Conservation (phyloP, 352 stramenopile species). For the Phytophthora boehmeriae region DNA sequence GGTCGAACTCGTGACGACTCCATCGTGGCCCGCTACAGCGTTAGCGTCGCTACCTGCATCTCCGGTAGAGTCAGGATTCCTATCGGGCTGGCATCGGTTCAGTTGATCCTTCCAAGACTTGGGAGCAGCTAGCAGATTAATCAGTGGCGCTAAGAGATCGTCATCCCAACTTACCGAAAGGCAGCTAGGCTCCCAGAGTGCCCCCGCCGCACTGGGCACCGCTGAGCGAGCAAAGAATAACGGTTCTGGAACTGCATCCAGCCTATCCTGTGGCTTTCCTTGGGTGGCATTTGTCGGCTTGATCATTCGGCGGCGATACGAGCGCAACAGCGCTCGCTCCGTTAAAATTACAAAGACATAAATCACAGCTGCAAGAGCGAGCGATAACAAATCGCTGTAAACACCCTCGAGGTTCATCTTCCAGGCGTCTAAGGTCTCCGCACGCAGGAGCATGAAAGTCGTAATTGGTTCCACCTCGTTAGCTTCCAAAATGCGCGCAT, state of each 20-base stretch:
- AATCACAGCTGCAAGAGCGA: constrained; percentile 43
- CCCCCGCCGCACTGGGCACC: constrained; percentile 50
- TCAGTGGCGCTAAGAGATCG: constrained; percentile 45
- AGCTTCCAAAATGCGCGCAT: constrained; percentile 55
- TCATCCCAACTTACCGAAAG: constrained; percentile 62
- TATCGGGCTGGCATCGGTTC: constrained; percentile 14
- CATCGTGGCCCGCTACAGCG: constrained; percentile 4
- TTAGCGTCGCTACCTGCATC: not conserved
- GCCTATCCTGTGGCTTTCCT: constrained; percentile 21
- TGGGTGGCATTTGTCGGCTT: constrained; percentile 21
- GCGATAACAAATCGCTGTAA: constrained; percentile 55
- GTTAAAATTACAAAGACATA: constrained; percentile 40
- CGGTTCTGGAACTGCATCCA: constrained; percentile 31
- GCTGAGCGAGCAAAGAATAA: constrained; percentile 52
- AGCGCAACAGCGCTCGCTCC: constrained; percentile 26
- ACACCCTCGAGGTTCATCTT: constrained; percentile 64
- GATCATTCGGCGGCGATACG: constrained; percentile 24
- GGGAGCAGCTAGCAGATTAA: constrained; percentile 24
- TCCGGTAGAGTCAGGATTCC: constrained; percentile 13
- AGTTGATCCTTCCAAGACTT: constrained; percentile 18
- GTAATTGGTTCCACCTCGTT: constrained; percentile 55
- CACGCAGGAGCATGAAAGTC: constrained; percentile 64
- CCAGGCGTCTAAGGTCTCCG: constrained; percentile 58
- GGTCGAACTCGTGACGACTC: constrained; percentile 15
- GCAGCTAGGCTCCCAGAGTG: constrained; percentile 58